Evolutionary conservation across 192 early-diverging fungal species (phyloP).

Genomic region (Coemansia sp.): DNA sequence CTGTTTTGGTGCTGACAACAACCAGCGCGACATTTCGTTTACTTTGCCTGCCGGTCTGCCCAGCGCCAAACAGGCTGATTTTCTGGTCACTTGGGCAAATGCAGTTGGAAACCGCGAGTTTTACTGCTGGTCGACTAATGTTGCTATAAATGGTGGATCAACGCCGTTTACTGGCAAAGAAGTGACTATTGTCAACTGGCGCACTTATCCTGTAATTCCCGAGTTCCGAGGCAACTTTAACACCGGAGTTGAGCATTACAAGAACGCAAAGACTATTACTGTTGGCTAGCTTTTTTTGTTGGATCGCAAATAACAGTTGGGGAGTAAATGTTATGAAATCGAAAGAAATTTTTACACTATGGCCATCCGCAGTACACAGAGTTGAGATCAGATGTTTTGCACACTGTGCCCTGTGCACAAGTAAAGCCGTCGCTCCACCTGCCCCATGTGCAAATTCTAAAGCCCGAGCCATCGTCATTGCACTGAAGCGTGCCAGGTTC

Average conservation of each 20-base stretch:
- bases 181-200: conserved; percentile 60
- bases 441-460: background rate
- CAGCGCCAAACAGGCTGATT: conserved; percentile 36
- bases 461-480: background rate
- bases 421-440: background rate
- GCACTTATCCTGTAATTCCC: conserved; percentile 53
- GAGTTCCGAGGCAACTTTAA: conserved; percentile 52
- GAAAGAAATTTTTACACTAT: background rate
- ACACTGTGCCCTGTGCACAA: background rate
- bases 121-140: conserved; percentile 74
- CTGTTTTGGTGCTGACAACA: conserved; percentile 38
- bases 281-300: conserved; percentile 21
- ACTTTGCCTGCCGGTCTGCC: conserved; percentile 58
- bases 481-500: background rate
- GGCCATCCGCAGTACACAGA: background rate
- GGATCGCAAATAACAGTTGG: too few species aligned
- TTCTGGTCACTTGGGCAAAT: conserved; percentile 73
- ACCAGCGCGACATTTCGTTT: conserved; percentile 43
- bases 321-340: background rate
- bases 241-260: conserved; percentile 35
- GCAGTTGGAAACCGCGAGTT: conserved; percentile 70
- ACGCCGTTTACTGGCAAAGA: conserved; percentile 52
- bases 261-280: conserved; percentile 26
- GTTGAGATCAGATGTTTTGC: background rate
- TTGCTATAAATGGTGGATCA: conserved; percentile 56